Percentiles rank a stretch among this genome's conserved stretches.
Evolutionary conservation across 768 basidiomycete genomes (phyloP).

Genomic region (Pisolithus sp.): DNA sequence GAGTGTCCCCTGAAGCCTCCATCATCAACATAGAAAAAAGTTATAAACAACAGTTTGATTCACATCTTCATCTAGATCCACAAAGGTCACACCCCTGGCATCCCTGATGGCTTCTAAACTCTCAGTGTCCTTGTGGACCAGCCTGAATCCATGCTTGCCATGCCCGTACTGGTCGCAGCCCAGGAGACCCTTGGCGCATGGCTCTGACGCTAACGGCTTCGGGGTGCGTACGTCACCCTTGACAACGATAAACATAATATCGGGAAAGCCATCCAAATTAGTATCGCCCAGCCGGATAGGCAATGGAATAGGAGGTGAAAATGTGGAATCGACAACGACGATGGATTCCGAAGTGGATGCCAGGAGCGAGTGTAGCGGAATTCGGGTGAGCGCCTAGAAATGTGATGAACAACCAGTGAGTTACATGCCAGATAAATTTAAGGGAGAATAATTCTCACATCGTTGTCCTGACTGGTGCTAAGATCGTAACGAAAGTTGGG

Average conservation of each 20-base stretch:
- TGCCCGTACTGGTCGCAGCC: constrained; percentile 50
- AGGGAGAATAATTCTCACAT: constrained; percentile 32
- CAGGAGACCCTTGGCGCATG: constrained; percentile 47
- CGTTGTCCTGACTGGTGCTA: constrained; percentile 39
- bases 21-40: constrained; percentile 47
- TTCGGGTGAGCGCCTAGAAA: constrained; percentile 56
- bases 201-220: constrained; percentile 55
- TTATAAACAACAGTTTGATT: constrained; percentile 24
- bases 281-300: constrained; percentile 82
- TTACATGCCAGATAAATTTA: not conserved
- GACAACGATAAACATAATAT: constrained; percentile 59
- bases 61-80: constrained; percentile 96
- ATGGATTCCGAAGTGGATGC: constrained; percentile 45
- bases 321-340: constrained; percentile 62
- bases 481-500: constrained; percentile 75
- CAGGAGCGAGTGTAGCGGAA: constrained; percentile 65
- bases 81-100: constrained; percentile 68
- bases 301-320: constrained; percentile 62
- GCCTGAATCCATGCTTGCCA: constrained; percentile 59
- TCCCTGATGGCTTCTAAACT: constrained; percentile 64
- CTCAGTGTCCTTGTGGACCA: constrained; percentile 59
- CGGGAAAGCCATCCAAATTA: constrained; percentile 92
- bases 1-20: constrained; percentile 73
- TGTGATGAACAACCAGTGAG: not conserved
- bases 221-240: constrained; percentile 44